Evolutionary conservation across 2,329 filamentous ascomycete species (phyloP), one percentile per base, ranked within the genome.

Genomic region (Colletotrichum noveboracense): DNA sequence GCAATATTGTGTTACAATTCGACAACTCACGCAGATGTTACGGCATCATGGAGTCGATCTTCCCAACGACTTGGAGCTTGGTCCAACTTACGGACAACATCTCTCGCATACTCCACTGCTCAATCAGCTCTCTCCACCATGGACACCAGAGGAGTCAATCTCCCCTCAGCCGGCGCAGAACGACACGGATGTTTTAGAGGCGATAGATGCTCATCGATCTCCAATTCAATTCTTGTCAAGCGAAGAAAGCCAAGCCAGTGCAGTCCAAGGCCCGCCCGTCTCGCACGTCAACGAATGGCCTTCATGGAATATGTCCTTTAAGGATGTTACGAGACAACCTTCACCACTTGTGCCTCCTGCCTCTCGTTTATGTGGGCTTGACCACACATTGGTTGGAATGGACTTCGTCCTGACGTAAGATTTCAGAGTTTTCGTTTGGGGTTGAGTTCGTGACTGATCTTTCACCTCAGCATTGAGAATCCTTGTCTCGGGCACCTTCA

Each of bases 401-500:
- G 81, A 84, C 9, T 84, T 84, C 74, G 82, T 84, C 2, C 61
- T 84, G 16, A 81, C 79, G 83, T 82, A 74, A 70, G 80, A 69
- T 9, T 32, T 5, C 14, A 36, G 6, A 12, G 9, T 12, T 24
- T 14, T 13, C 13, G n/a, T 14, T 21, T 8, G 36, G 30, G n/a
- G 4, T 14, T 56, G 28, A 13, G 14, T 24, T 24, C n/a, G 4
- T 48, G 43, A 66, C 38, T 26, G 7, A 58, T 24, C 13, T 56
- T 10, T 21, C 26, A 32, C 28, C 18, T 4, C 30, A 83, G 82
- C 18, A 77, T 83, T 6, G 82, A 83, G 43, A 70, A 67, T 5
- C 81, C 81, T 4, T 83, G 82, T 62, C 76, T 82, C 5, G 76
- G 61, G 16, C 82, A 83, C 38, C 48, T 83, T 8, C 74, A 78